A percentile compares a stretch with the other conserved stretches of the same genome.
Conservation (phyloP, 116 monocot species). For the Dioscorea cayenensis region DNA sequence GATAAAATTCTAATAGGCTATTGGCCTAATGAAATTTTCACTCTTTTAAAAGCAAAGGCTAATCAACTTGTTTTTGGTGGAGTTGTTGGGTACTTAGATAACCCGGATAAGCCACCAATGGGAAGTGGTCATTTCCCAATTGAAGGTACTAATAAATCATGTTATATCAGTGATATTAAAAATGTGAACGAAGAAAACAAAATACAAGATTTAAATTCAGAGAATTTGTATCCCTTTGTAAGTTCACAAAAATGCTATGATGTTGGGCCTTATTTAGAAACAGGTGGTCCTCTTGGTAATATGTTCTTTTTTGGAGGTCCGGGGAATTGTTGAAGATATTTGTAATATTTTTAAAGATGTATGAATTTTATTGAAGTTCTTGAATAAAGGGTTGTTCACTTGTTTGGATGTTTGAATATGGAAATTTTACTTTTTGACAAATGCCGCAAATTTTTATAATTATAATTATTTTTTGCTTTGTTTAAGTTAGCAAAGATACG, state of each 20-base stretch:
- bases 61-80: neutral
- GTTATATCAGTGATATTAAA: neutral
- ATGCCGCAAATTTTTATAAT: no score
- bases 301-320: neutral
- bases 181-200: neutral
- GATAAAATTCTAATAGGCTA: neutral
- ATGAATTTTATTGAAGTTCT: no score
- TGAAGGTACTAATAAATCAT: neutral
- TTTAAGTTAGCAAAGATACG: no score
- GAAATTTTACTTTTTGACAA: no score
- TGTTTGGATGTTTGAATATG: no score
- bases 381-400: no score
- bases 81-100: neutral
- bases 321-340: neutral
- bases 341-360: no score
- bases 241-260: neutral
- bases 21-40: neutral
- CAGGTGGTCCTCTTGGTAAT: neutral
- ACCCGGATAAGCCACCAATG: neutral
- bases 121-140: neutral
- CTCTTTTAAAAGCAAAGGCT: neutral
- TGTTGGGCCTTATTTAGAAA: neutral
- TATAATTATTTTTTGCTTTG: no score
- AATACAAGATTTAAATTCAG: neutral
- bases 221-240: neutral